Conservation (phyloP, 129 eudicot species). For the Scalesia atractyloides region DNA sequence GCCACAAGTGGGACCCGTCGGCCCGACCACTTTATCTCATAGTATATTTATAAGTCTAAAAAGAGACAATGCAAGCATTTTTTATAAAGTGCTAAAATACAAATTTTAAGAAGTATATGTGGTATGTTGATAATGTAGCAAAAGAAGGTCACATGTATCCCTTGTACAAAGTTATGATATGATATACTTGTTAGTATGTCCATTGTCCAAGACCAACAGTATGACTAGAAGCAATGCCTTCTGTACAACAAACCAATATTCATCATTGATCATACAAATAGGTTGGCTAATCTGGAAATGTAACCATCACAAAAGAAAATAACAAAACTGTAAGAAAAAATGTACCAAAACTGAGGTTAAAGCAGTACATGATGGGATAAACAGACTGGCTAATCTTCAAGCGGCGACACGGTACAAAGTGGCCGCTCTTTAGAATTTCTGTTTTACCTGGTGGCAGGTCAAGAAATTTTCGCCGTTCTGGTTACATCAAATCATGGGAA, state of each 20-base stretch:
- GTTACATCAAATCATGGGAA: background rate
- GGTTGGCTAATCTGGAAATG: background rate
- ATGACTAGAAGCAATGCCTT: constrained; percentile 1
- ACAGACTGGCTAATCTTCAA: background rate
- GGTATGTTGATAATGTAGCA: constrained; percentile 6
- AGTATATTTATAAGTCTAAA: background rate
- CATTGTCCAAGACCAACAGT: background rate
- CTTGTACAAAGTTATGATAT: constrained; percentile 3
- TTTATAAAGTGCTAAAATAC: background rate
- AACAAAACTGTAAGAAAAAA: constrained; percentile 4
- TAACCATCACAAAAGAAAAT: constrained; percentile 4
- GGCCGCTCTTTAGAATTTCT: background rate
- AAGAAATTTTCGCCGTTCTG: background rate
- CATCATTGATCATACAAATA: background rate
- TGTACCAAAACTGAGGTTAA: constrained; percentile 10
- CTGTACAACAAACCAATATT: constrained; percentile 9
- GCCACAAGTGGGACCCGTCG: background rate
- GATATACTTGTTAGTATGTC: background rate
- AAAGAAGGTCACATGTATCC: constrained; percentile 9
- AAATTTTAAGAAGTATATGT: background rate
- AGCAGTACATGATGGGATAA: background rate
- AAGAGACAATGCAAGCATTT: background rate
- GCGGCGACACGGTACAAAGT: background rate
- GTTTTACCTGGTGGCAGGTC: background rate
- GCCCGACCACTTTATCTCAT: background rate